These are phyloP conservation scores for Fusarium chaquense DNA, from an alignment of 2,329 filamentous ascomycete species.

Conservation along the genomic window DNA sequence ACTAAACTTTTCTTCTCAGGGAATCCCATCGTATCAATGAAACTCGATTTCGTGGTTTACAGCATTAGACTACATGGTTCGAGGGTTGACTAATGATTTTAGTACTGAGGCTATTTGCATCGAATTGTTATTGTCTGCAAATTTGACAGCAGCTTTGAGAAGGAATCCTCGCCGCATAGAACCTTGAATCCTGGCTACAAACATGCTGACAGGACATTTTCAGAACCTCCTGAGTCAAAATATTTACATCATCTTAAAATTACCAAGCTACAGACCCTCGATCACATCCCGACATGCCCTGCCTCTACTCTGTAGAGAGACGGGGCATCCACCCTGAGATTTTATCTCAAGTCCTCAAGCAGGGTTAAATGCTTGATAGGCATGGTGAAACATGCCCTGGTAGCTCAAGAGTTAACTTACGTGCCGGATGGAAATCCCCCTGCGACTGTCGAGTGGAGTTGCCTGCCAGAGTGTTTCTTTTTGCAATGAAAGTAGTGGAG, in stretches of 20 bases:
- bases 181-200: neutral
- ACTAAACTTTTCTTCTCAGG: neutral
- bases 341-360: neutral
- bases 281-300: neutral
- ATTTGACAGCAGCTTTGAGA: neutral
- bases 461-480: neutral
- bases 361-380: neutral
- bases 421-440: neutral
- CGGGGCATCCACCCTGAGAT: neutral
- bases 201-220: too few relatives aligned
- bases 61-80: too few relatives aligned
- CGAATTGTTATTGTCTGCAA: neutral
- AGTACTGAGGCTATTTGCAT: too few relatives aligned
- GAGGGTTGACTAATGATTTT: too few relatives aligned
- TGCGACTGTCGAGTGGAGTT: neutral
- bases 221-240: neutral
- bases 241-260: neutral
- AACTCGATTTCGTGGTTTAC: too few relatives aligned
- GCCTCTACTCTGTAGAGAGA: neutral
- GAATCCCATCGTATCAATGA: neutral
- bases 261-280: neutral
- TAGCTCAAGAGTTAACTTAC: neutral
- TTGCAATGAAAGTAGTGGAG: neutral
- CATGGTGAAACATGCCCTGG: conserved; percentile 18
- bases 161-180: neutral